Percentiles rank a stretch among this genome's conserved stretches.
Evolutionary conservation across 805 yeast species (phyloP).

Genomic region (Wickerhamiella azyma): DNA sequence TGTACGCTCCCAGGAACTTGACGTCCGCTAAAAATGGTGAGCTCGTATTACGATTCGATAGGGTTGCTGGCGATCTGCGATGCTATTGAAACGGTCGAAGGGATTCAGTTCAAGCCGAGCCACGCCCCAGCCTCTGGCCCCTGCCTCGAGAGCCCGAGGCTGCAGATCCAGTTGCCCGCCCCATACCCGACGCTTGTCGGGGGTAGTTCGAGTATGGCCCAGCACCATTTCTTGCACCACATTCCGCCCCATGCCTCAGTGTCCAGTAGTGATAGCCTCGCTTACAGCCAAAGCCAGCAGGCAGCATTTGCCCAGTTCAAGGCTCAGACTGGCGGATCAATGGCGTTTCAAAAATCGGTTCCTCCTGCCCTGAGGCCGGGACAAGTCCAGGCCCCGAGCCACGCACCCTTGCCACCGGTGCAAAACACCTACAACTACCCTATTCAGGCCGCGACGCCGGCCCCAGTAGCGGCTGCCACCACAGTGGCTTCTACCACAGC

Average conservation of each 20-base stretch:
- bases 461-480: no score
- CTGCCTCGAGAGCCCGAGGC: conserved; percentile 4
- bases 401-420: conserved; percentile 4
- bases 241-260: conserved; percentile 18
- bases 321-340: conserved; percentile 3
- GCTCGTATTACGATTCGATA: conserved; percentile 27
- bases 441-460: conserved; percentile 2
- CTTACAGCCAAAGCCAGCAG: conserved; percentile 18
- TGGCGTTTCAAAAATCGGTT: conserved; percentile 3
- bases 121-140: conserved; percentile 9
- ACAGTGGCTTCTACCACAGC: neutral
- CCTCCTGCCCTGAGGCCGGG: conserved; percentile 7
- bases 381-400: conserved; percentile 5
- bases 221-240: conserved; percentile 18
- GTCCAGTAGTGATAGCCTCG: conserved; percentile 14
- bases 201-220: conserved; percentile 4
- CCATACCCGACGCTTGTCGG: conserved; percentile 10
- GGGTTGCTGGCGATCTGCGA: conserved; percentile 30
- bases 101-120: conserved; percentile 20
- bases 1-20: neutral
- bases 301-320: conserved; percentile 17
- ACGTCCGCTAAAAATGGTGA: neutral
- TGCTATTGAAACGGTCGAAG: conserved; percentile 28
- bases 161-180: conserved; percentile 9
- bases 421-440: conserved; percentile 8